A percentile compares a stretch with the other conserved stretches of the same genome.
Evolutionary conservation across 1,284 basidiomycete species (phyloP).

Genomic region (Ustilago bromivora): DNA sequence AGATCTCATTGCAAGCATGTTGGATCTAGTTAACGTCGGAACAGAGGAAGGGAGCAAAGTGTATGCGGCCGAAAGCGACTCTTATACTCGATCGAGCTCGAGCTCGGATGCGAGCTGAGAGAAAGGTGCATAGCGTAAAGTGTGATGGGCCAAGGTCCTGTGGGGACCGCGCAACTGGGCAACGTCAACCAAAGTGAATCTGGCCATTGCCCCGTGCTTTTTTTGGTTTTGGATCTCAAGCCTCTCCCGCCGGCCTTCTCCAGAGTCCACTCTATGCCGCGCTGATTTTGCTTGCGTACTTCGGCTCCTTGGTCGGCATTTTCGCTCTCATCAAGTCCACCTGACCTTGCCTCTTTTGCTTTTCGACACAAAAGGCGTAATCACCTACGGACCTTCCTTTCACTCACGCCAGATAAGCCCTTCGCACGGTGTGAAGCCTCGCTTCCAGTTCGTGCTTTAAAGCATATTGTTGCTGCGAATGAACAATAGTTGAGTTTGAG

Average conservation of each 20-base stretch:
- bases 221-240: not conserved
- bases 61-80: not conserved
- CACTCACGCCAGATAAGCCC: slow-evolving; percentile 7
- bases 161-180: not conserved
- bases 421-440: not conserved
- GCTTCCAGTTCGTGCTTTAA: not conserved
- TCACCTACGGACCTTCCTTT: not conserved
- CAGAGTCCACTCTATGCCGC: slow-evolving; percentile 7
- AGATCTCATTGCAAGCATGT: not conserved
- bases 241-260: slow-evolving; percentile 5
- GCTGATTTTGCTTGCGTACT: not conserved
- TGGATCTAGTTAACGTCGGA: slow-evolving; percentile 10
- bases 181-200: not conserved
- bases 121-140: not conserved
- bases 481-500: not conserved
- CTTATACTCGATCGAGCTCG: slow-evolving; percentile 23
- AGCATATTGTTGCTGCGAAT: not conserved
- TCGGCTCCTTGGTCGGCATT: slow-evolving; percentile 15
- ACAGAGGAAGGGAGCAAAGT: not conserved
- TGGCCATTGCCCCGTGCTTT: slow-evolving; percentile 21
- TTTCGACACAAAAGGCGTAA: slow-evolving; percentile 5
- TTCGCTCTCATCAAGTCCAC: not conserved
- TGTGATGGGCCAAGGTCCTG: slow-evolving; percentile 1
- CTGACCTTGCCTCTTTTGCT: slow-evolving; percentile 17
- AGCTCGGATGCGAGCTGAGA: not conserved